Evolutionary conservation across 208 protist genomes (phyloP).

Genomic region (Acanthamoeba healyi): DNA sequence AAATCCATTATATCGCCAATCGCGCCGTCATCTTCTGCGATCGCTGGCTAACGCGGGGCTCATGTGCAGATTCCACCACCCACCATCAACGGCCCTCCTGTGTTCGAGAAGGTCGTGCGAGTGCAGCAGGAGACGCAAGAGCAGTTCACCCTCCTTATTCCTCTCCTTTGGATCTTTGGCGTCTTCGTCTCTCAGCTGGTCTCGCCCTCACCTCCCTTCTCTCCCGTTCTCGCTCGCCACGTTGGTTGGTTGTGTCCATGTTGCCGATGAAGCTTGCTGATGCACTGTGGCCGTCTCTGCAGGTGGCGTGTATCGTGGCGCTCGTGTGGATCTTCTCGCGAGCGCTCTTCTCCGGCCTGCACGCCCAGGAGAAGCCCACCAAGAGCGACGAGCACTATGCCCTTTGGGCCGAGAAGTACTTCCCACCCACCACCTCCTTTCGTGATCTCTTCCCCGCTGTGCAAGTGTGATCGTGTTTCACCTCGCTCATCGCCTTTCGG

Average conservation of each 20-base stretch:
- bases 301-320: neutral
- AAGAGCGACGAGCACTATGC: slow-evolving; percentile 31
- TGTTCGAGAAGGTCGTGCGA: slow-evolving; percentile 45
- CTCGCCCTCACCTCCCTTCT: neutral
- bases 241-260: neutral
- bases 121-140: slow-evolving; percentile 56
- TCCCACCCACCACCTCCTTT: neutral
- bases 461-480: neutral
- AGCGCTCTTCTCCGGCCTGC: slow-evolving; percentile 48
- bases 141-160: slow-evolving; percentile 40
- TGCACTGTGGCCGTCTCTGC: no score
- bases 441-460: neutral
- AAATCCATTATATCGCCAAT: neutral
- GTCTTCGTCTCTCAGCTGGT: slow-evolving; percentile 57
- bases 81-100: slow-evolving; percentile 8
- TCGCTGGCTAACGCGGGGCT: no score
- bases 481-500: no score
- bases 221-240: neutral
- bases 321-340: slow-evolving; percentile 48
- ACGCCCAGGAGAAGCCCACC: slow-evolving; percentile 52
- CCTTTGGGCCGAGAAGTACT: slow-evolving; percentile 38
- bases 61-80: slow-evolving; percentile 13
- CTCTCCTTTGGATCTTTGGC: slow-evolving; percentile 53
- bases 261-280: no score
- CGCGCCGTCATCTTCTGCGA: no score